A percentile compares a stretch with the other conserved stretches of the same genome.
phyloP scores from a whole-genome alignment of 2,329 filamentous ascomycete genomes.

The Trichoderma arundinaceum region DNA sequence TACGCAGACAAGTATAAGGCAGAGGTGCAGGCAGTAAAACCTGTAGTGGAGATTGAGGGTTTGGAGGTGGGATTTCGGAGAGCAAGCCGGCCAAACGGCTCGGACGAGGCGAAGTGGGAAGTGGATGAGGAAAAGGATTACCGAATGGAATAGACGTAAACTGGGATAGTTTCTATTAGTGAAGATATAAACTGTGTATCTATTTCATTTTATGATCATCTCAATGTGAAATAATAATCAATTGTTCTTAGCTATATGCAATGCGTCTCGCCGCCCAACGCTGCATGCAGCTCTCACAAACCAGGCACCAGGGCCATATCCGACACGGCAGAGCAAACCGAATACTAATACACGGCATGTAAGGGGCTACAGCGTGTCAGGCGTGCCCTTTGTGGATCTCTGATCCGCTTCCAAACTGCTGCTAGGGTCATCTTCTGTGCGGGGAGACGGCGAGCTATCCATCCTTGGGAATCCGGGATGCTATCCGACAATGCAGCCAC shows the following conservation, averaged over 20 bases:
- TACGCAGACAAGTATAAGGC: slow-evolving; percentile 50
- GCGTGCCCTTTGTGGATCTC: not conserved
- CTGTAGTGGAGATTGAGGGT: slow-evolving; percentile 52
- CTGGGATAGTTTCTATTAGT: not conserved
- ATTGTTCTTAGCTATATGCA: too few species aligned
- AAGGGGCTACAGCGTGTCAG: not conserved
- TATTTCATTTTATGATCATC: not conserved
- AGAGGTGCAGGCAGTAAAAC: slow-evolving; percentile 50
- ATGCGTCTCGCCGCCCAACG: not conserved
- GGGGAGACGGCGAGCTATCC: not conserved
- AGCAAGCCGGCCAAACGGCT: slow-evolving; percentile 57
- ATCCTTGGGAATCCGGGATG: not conserved
- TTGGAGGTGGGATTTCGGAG: slow-evolving; percentile 53
- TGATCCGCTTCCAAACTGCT: not conserved
- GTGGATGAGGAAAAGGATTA: slow-evolving; percentile 53
- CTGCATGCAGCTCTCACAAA: not conserved
- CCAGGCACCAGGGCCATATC: not conserved
- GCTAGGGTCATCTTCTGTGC: not conserved
- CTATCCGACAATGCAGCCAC: slow-evolving; percentile 24
- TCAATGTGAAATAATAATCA: not conserved
- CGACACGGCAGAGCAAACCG: not conserved
- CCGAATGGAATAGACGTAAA: slow-evolving; percentile 27
- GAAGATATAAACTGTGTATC: not conserved
- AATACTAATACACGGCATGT: not conserved
- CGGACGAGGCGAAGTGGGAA: slow-evolving; percentile 63